Conservation (phyloP, 2,329 filamentous ascomycete genomes). For the Neopestalotiopsis sp. region DNA sequence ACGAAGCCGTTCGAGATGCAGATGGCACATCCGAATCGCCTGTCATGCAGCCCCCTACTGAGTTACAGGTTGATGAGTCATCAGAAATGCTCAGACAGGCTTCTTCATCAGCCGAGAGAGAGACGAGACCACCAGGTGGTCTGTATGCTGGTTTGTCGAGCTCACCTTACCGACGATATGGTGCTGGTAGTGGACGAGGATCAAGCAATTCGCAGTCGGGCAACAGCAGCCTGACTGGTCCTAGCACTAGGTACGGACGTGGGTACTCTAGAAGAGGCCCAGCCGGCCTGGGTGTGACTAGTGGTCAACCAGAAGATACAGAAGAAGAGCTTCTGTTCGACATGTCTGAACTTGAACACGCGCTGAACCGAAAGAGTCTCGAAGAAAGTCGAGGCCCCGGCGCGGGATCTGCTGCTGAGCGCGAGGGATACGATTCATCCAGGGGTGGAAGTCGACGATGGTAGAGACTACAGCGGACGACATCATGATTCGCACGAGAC, state of each 20-base stretch:
- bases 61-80: slow-evolving; percentile 44
- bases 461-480: slow-evolving; percentile 21
- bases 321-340: slow-evolving; percentile 76
- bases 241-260: slow-evolving; percentile 36
- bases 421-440: slow-evolving; percentile 42
- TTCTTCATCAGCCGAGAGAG: slow-evolving; percentile 42
- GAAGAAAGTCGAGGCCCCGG: slow-evolving; percentile 55
- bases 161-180: slow-evolving; percentile 55
- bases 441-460: slow-evolving; percentile 31
- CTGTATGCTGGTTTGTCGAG: slow-evolving; percentile 45
- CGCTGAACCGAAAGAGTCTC: slow-evolving; percentile 59
- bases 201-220: slow-evolving; percentile 36
- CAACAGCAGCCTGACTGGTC: slow-evolving; percentile 39
- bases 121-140: slow-evolving; percentile 51
- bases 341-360: slow-evolving; percentile 71
- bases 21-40: slow-evolving; percentile 36
- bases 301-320: slow-evolving; percentile 51
- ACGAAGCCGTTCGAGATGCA: slow-evolving; percentile 42
- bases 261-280: slow-evolving; percentile 40
- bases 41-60: slow-evolving; percentile 46
- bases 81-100: slow-evolving; percentile 46
- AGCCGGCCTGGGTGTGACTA: slow-evolving; percentile 48
- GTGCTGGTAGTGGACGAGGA: slow-evolving; percentile 37
- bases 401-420: slow-evolving; percentile 42
- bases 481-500: neutral